Evolutionary conservation across 768 basidiomycete species (phyloP).

Genomic region (Amanita jacksonii): DNA sequence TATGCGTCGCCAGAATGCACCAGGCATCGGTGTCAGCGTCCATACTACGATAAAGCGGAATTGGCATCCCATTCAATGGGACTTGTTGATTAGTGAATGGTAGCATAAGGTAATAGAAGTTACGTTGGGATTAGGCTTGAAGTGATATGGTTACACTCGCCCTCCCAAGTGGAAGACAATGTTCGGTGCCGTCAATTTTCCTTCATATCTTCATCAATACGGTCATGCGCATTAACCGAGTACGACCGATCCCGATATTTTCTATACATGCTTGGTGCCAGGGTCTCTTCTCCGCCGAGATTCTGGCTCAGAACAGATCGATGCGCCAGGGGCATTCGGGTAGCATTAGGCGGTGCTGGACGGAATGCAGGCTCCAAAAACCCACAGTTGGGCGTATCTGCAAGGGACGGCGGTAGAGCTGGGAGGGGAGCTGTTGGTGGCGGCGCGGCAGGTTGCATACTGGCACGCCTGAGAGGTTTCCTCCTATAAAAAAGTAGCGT

Average conservation of each 20-base stretch:
- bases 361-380: neutral
- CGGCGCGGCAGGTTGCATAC: slow-evolving; percentile 19
- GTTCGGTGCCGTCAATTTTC: slow-evolving; percentile 19
- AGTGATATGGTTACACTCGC: too few species aligned
- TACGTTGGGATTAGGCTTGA: too few species aligned
- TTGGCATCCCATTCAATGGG: neutral
- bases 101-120: neutral
- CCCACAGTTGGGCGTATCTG: slow-evolving; percentile 1
- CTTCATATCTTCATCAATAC: slow-evolving; percentile 34
- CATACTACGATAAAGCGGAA: neutral
- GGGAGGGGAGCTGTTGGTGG: slow-evolving; percentile 11
- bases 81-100: neutral
- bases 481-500: slow-evolving; percentile 21
- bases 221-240: slow-evolving; percentile 16
- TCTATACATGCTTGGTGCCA: slow-evolving; percentile 16
- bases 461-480: slow-evolving; percentile 27
- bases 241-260: slow-evolving; percentile 24
- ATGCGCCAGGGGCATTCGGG: neutral
- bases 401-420: slow-evolving; percentile 1
- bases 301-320: neutral
- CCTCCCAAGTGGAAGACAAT: neutral
- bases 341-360: neutral
- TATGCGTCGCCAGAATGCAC: neutral
- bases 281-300: neutral
- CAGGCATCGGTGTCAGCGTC: neutral